These are phyloP conservation scores for Anthracocystis setariae DNA, from an alignment of 1,284 basidiomycete species.

Conservation along the genomic window DNA sequence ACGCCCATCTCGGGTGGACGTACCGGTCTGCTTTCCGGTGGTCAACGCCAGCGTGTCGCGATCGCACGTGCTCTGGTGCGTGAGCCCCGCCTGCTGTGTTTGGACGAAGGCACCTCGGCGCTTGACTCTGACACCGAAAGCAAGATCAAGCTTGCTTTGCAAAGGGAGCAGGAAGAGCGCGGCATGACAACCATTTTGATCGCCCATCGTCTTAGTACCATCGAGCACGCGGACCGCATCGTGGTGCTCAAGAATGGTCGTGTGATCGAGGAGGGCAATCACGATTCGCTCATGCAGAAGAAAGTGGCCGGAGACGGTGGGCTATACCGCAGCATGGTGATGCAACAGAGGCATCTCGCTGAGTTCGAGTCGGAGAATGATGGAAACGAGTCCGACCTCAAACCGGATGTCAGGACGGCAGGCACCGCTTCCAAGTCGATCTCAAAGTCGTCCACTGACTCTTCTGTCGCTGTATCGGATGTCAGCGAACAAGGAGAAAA, in stretches of 20 bases:
- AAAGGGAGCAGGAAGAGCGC: slow-evolving; percentile 58
- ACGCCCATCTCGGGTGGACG: slow-evolving; percentile 68
- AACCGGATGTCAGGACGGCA: slow-evolving; percentile 2
- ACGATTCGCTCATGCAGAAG: slow-evolving; percentile 53
- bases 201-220: slow-evolving; percentile 65
- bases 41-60: slow-evolving; percentile 64
- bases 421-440: slow-evolving; percentile 4
- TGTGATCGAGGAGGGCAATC: slow-evolving; percentile 61
- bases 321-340: slow-evolving; percentile 60
- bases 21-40: slow-evolving; percentile 65
- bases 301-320: slow-evolving; percentile 15
- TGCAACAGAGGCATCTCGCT: slow-evolving; percentile 53
- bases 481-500: slow-evolving; percentile 8
- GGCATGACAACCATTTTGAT: slow-evolving; percentile 65
- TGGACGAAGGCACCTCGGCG: slow-evolving; percentile 66
- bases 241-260: slow-evolving; percentile 58
- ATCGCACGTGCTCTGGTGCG: slow-evolving; percentile 64
- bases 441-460: slow-evolving; percentile 11
- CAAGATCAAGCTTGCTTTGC: slow-evolving; percentile 58
- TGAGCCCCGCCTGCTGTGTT: slow-evolving; percentile 57
- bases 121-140: slow-evolving; percentile 64
- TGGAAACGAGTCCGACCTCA: neutral
- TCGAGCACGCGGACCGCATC: slow-evolving; percentile 64
- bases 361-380: slow-evolving; percentile 30
- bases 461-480: slow-evolving; percentile 9